A percentile compares a stretch with the other conserved stretches of the same genome.
Evolutionary conservation across 2,329 filamentous ascomycete species (phyloP).

Genomic region (Fusarium temperatum): DNA sequence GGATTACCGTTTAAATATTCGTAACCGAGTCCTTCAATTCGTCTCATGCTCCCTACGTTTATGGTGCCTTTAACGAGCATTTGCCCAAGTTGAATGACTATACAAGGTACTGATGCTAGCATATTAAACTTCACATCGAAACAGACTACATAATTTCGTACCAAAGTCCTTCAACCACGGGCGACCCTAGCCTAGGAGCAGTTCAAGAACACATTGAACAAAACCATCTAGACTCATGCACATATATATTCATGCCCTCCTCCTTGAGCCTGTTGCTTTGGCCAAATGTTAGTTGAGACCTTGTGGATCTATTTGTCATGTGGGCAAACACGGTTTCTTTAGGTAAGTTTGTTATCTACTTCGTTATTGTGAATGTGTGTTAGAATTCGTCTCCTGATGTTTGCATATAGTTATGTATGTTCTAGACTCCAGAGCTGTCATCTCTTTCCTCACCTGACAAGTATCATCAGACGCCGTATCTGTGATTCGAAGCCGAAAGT

Average conservation of each 20-base stretch:
- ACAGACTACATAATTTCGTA: rapidly evolving
- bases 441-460: not conserved
- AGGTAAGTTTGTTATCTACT: not conserved
- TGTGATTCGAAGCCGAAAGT: not conserved
- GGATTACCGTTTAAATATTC: not conserved
- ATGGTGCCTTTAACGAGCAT: not conserved
- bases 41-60: not conserved
- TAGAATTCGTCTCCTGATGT: not conserved
- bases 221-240: not conserved
- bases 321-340: not conserved
- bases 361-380: rapidly evolving
- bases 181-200: rapidly evolving
- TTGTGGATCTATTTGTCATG: not conserved
- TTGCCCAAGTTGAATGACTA: rapidly evolving
- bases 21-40: too few relatives aligned
- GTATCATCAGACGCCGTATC: not conserved
- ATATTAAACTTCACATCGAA: not conserved
- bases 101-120: not conserved
- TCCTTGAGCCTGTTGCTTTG: not conserved
- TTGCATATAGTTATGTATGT: not conserved
- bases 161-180: rapidly evolving
- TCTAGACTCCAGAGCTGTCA: not conserved
- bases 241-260: rapidly evolving
- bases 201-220: rapidly evolving
- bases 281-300: not conserved